Percentiles rank a stretch among this genome's conserved stretches.
These are phyloP conservation scores for sunflower (Helianthus annuus) DNA, from an alignment of 129 eudicot species.

Conservation along the genomic window DNA sequence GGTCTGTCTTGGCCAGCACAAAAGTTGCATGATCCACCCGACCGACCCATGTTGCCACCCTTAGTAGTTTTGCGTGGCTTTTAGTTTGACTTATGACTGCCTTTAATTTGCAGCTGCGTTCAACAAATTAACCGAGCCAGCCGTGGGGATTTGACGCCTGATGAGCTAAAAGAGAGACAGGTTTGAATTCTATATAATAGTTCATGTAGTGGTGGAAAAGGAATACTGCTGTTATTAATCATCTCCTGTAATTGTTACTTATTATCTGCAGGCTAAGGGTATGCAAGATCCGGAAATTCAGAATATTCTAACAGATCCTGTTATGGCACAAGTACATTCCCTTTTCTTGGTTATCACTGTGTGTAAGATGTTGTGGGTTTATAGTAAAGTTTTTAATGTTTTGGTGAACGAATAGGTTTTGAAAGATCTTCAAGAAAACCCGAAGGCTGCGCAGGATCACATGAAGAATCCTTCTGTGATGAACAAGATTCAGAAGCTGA, in stretches of 20 bases:
- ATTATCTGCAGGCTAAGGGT: slow-evolving; percentile 70
- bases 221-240: not conserved
- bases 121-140: slow-evolving; percentile 86
- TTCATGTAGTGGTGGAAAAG: not conserved
- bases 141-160: slow-evolving; percentile 93
- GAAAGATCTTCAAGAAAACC: slow-evolving; percentile 84
- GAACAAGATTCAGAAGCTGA: slow-evolving; percentile 80
- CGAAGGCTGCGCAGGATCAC: slow-evolving; percentile 91
- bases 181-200: slow-evolving; percentile 26
- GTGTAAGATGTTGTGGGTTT: not conserved
- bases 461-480: slow-evolving; percentile 85
- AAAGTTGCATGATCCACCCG: too few relatives aligned
- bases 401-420: slow-evolving; percentile 46
- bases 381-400: too few relatives aligned
- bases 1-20: too few relatives aligned
- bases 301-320: slow-evolving; percentile 87
- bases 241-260: not conserved
- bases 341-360: too few relatives aligned
- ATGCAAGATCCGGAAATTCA: slow-evolving; percentile 99
- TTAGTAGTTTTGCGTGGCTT: not conserved
- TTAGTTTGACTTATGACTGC: not conserved
- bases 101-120: slow-evolving; percentile 44
- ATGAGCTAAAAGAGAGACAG: slow-evolving; percentile 98
- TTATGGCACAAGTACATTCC: slow-evolving; percentile 83
- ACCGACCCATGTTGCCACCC: too few relatives aligned